These are phyloP conservation scores for Dendrobium huoshanense DNA, from an alignment of 106 monocot species.

Conservation along the genomic window DNA sequence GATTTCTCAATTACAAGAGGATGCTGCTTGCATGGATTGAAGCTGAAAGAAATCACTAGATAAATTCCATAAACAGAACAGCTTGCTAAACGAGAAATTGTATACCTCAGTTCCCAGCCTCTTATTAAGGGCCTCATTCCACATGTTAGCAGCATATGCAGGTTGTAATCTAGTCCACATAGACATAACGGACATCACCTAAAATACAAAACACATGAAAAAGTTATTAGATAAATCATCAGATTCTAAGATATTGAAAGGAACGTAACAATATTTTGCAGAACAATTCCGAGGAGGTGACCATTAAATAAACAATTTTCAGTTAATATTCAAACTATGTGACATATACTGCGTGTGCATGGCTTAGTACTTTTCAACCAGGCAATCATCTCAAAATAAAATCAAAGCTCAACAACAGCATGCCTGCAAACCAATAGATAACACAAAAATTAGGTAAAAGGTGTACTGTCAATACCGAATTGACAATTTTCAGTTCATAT, in stretches of 20 bases:
- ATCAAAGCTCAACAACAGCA: too few species aligned
- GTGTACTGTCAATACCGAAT: not conserved
- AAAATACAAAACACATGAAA: constrained; percentile 6
- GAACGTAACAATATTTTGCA: not conserved
- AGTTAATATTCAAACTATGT: too few species aligned
- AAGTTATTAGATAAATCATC: not conserved
- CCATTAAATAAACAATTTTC: not conserved
- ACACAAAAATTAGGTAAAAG: not conserved
- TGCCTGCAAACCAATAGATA: too few species aligned
- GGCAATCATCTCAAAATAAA: not conserved
- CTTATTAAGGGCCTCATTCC: constrained; percentile 96
- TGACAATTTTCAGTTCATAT: too few species aligned
- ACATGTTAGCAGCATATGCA: constrained; percentile 93
- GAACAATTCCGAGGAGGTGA: not conserved
- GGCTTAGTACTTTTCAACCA: too few species aligned
- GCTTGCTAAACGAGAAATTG: constrained; percentile 5
- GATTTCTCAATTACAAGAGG: too few species aligned
- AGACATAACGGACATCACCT: constrained; percentile 91
- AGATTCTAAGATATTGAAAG: not conserved
- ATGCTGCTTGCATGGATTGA: too few species aligned
- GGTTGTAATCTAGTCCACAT: constrained; percentile 95
- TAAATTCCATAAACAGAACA: not conserved
- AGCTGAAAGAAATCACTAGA: not conserved
- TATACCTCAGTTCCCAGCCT: constrained; percentile 80
- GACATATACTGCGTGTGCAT: too few species aligned